Evolutionary conservation across 2,329 filamentous ascomycete species (phyloP), one percentile per base, ranked within the genome.

Genomic region (Monosporascus sp.): DNA sequence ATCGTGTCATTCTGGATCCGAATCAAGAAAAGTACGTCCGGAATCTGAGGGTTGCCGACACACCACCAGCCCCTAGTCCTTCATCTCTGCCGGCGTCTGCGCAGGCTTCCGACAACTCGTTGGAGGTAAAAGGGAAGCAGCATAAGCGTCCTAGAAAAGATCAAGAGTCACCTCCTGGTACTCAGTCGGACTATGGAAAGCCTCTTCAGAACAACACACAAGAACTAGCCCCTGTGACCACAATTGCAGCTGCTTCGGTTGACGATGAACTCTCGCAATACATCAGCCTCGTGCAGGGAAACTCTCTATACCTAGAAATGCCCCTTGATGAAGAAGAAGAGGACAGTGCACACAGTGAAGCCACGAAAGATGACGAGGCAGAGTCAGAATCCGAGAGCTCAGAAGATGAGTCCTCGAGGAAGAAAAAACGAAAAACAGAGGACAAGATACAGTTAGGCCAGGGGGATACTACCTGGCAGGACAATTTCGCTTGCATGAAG

Each of bases 261-360:
- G 53, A 58, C 25, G 52, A 53, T 25, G 54, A 56, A 18, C 50
- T 58, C 27, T 55, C 57, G 3, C 49, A 55, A n/a, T 56, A 55
- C 14, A 90, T 94, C 53, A 70, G 79, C 35, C 76, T 87, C 61
- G 75, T 85, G 47, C 82, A 80, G 60, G 74, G 80, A 52, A 78
- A 81, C 35, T 79, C 81, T 8, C 5, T 46, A 17, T 27, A 27
- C n/a, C 43, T 22, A 17, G 14, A 18, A 25, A 22, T 46, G 24
- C 24, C 43, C 9, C 43, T 46, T 25, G 43, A 54, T 41, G 55
- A 55, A 45, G 55, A 60, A 45, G 48, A 56, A 24, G 60, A 60
- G 24, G 59, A 55, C 25, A 48, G 53, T 4, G 55, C 55, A 24
- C 59, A 61, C 37, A 52, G 24, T 18, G 17, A 25, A 39, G 54